These are phyloP conservation scores for Arachis hypogaea DNA, from an alignment of 306 rosid genomes.

Conservation along the genomic window DNA sequence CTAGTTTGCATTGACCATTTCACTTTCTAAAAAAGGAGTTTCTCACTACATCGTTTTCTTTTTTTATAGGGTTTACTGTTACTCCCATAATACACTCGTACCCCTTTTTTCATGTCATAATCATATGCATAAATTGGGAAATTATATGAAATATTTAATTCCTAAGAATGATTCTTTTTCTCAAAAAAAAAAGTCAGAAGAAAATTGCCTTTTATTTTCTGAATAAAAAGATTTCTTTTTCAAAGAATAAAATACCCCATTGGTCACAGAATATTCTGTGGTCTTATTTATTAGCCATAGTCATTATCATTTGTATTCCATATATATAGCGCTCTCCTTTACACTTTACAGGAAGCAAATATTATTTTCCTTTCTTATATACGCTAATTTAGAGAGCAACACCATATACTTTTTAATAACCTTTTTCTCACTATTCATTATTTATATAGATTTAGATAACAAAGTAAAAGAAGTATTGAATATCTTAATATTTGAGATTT, in stretches of 20 bases:
- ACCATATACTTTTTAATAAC: no score
- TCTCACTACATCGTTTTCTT: no score
- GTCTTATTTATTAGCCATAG: background rate
- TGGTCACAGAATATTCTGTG: background rate
- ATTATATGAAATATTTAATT: no score
- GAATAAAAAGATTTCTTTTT: background rate
- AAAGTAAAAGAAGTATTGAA: background rate
- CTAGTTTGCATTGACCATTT: no score
- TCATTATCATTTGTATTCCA: background rate
- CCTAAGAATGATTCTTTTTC: no score
- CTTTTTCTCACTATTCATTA: background rate
- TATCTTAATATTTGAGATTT: background rate
- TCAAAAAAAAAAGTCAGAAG: no score
- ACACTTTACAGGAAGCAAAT: background rate
- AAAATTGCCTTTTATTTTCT: no score
- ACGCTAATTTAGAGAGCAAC: background rate
- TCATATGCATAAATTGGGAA: no score
- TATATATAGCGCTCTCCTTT: background rate
- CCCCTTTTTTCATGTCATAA: no score
- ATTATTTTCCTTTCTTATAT: background rate
- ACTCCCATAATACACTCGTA: no score
- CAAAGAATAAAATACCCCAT: background rate
- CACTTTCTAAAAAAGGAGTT: no score
- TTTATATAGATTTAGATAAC: background rate
- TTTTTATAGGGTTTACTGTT: no score